phyloP scores from a whole-genome alignment of 2,329 filamentous ascomycete species.

The Epichloe glyceriae region DNA sequence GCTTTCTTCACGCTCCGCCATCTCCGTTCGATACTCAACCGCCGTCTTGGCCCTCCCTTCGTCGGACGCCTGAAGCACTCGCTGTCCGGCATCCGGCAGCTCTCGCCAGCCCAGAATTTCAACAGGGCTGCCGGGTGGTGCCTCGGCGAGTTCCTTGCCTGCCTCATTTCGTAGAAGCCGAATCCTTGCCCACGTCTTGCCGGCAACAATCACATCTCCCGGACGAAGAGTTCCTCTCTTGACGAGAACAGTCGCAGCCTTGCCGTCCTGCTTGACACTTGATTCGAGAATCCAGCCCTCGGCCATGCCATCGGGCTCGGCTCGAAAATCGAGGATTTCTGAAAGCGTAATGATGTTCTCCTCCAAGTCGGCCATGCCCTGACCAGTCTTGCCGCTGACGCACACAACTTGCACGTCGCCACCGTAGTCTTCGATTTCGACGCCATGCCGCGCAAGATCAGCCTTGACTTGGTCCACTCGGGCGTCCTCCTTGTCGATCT shows the following conservation, averaged over 20 bases:
- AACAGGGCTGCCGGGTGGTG: constrained; percentile 76
- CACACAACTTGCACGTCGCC: constrained; percentile 86
- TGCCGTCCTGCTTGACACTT: constrained; percentile 71
- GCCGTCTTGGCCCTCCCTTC: constrained; percentile 71
- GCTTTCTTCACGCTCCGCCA: constrained; percentile 56
- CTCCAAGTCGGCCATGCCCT: constrained; percentile 83
- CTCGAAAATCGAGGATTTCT: constrained; percentile 82
- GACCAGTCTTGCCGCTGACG: constrained; percentile 86
- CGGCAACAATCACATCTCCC: constrained; percentile 78
- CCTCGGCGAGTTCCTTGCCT: constrained; percentile 57
- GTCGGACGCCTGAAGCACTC: constrained; percentile 68
- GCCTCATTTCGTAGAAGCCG: constrained; percentile 75
- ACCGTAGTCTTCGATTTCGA: constrained; percentile 89
- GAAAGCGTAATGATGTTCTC: constrained; percentile 78
- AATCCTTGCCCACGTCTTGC: constrained; percentile 78
- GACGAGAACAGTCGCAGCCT: constrained; percentile 78
- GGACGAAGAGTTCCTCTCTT: constrained; percentile 71
- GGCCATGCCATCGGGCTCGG: constrained; percentile 60
- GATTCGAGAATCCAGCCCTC: constrained; percentile 95
- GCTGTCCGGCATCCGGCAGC: constrained; percentile 68
- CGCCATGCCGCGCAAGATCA: constrained; percentile 68
- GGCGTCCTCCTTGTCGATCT: constrained; percentile 79
- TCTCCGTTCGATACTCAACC: constrained; percentile 61
- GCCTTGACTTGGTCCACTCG: constrained; percentile 74
- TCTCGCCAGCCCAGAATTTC: constrained; percentile 93